Conservation (phyloP, 768 basidiomycete species). For the Royoungia palumana region DNA sequence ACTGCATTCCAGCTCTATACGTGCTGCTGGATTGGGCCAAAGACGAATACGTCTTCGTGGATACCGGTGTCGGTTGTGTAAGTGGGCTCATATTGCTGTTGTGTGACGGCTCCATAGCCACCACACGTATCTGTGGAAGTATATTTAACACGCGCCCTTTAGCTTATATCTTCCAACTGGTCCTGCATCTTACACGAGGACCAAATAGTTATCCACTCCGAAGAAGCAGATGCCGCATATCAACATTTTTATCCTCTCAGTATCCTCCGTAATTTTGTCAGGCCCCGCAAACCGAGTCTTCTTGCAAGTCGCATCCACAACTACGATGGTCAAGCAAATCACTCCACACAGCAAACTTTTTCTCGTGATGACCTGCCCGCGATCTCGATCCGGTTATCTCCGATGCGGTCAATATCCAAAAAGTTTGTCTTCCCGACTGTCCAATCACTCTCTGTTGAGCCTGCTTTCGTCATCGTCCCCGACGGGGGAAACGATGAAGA, state of each 20-base stretch:
- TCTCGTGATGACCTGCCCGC: slow-evolving; percentile 34
- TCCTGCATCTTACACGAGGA: slow-evolving; percentile 66
- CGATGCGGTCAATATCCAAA: slow-evolving; percentile 47
- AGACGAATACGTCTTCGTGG: slow-evolving; percentile 65
- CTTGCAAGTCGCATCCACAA: slow-evolving; percentile 8
- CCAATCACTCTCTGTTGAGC: slow-evolving; percentile 1
- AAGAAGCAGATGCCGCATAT: slow-evolving; percentile 60
- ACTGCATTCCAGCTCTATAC: slow-evolving; percentile 52
- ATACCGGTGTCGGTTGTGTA: slow-evolving; percentile 72
- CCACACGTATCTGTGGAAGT: not conserved
- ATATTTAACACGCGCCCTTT: slow-evolving; percentile 4
- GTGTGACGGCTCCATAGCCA: slow-evolving; percentile 1
- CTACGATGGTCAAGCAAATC: slow-evolving; percentile 3
- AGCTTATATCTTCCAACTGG: slow-evolving; percentile 73
- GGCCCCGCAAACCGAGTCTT: slow-evolving; percentile 24
- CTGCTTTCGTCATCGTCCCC: not conserved
- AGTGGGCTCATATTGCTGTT: slow-evolving; percentile 34
- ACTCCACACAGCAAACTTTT: slow-evolving; percentile 6
- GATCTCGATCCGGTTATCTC: slow-evolving; percentile 42
- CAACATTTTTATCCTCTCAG: slow-evolving; percentile 66
- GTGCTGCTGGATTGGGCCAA: slow-evolving; percentile 65
- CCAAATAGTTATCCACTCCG: slow-evolving; percentile 72
- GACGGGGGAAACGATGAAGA: slow-evolving; percentile 4
- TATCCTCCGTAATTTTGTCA: slow-evolving; percentile 30
- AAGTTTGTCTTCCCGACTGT: slow-evolving; percentile 49